A percentile compares a stretch with the other conserved stretches of the same genome.
Conservation (phyloP, 441 rosid species). For the Pelargonium citronellum region DNA sequence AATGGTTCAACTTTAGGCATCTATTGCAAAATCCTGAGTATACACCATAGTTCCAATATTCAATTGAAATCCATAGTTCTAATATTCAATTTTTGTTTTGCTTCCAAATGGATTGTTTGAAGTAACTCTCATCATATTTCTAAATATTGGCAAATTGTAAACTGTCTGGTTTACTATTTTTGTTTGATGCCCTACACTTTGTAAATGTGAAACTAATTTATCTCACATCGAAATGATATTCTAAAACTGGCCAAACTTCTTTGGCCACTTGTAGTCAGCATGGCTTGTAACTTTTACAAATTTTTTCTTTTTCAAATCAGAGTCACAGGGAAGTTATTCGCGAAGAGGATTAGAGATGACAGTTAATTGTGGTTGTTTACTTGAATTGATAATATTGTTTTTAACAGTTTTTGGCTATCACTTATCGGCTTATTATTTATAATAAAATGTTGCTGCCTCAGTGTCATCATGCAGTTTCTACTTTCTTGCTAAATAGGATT, state of each 20-base stretch:
- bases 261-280: no score
- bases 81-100: neutral
- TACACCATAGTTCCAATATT: neutral
- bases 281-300: neutral
- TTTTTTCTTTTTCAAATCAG: neutral
- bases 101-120: neutral
- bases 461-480: neutral
- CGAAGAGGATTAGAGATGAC: neutral
- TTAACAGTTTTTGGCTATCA: neutral
- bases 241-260: no score
- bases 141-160: neutral
- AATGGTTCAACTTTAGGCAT: neutral
- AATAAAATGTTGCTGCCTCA: neutral
- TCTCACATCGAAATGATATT: no score
- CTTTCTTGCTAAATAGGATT: neutral
- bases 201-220: neutral
- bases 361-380: neutral
- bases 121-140: neutral
- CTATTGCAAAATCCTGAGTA: neutral
- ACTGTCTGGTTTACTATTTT: neutral
- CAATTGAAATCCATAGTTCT: neutral
- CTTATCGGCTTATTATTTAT: neutral
- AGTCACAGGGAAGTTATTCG: neutral
- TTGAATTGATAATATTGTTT: neutral
- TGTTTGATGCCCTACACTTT: neutral